Evolutionary conservation across 1,139 yeast species (phyloP).

Genomic region (Lodderomyces parapsilosis): DNA sequence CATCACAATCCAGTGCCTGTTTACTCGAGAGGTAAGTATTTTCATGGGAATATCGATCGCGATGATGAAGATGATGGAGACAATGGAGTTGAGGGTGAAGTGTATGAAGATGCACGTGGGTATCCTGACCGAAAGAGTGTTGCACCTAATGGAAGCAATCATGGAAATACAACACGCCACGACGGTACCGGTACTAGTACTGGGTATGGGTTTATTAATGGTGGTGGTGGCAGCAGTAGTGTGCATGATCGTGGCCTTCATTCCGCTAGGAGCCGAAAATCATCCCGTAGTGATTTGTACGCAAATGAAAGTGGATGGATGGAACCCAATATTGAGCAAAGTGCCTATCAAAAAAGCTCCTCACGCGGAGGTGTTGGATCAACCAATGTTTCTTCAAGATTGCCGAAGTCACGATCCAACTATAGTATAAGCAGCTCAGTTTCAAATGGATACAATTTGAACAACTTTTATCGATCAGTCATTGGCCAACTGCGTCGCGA

Average conservation of each 20-base stretch:
- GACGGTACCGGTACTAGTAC: background rate
- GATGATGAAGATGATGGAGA: constrained; percentile 12
- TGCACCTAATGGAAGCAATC: background rate
- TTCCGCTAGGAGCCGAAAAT: constrained; percentile 26
- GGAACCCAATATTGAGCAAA: constrained; percentile 30
- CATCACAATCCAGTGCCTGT: constrained; percentile 17
- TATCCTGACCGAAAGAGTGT: background rate
- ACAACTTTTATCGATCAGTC: constrained; percentile 13
- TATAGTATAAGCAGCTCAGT: constrained; percentile 25
- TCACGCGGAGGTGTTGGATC: background rate
- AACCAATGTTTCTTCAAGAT: constrained; percentile 2
- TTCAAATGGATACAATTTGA: constrained; percentile 13
- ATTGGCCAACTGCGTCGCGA: constrained; percentile 7
- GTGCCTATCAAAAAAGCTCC: constrained; percentile 5
- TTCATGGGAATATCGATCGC: constrained; percentile 8
- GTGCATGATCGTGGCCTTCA: constrained; percentile 1
- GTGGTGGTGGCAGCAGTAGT: background rate
- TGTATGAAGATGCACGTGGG: background rate
- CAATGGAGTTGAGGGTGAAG: constrained; percentile 15
- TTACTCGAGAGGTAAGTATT: constrained; percentile 10
- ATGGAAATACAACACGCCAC: background rate
- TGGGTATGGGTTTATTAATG: background rate
- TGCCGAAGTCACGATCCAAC: constrained; percentile 28
- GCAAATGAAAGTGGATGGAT: constrained; percentile 44
- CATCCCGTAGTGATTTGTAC: constrained; percentile 44